phyloP scores from a whole-genome alignment of 163 green algal genomes.

The Volvox carteri region DNA sequence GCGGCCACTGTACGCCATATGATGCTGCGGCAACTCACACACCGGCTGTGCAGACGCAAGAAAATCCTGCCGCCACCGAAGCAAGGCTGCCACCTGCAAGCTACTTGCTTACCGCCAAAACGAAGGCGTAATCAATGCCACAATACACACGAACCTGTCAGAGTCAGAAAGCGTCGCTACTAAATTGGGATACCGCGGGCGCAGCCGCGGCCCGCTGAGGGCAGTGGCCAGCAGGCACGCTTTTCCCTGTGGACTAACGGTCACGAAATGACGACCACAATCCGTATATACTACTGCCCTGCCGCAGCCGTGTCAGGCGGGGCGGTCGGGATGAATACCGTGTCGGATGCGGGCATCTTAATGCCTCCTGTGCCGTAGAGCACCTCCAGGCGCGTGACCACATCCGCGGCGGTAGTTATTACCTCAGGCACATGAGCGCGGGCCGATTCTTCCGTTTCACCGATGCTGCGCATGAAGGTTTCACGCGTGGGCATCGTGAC shows the following conservation, averaged over 20 bases:
- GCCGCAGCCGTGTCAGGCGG: not conserved
- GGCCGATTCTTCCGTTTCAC: conserved; percentile 42
- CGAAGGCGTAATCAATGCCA: no score
- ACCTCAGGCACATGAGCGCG: conserved; percentile 47
- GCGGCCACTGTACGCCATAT: no score
- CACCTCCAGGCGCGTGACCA: conserved; percentile 18
- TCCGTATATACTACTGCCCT: not conserved
- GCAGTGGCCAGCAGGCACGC: not conserved
- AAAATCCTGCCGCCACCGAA: no score
- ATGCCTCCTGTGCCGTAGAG: conserved; percentile 11
- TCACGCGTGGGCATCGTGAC: conserved; percentile 75
- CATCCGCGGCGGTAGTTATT: not conserved
- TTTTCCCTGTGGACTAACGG: not conserved
- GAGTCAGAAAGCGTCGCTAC: no score
- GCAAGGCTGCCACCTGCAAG: no score
- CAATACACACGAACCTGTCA: no score
- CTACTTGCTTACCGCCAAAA: no score
- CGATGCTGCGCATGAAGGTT: conserved; percentile 72
- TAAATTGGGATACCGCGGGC: not conserved
- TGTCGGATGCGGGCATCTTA: conserved; percentile 44
- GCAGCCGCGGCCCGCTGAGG: not conserved
- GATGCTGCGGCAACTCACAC: no score
- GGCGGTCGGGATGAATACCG: conserved; percentile 20
- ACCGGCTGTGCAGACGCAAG: no score
- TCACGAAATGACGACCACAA: not conserved